A percentile compares a stretch with the other conserved stretches of the same genome.
These are phyloP conservation scores for Cenchrus purpureus DNA, from an alignment of 176 grass and related monocot genomes.

Conservation along the genomic window DNA sequence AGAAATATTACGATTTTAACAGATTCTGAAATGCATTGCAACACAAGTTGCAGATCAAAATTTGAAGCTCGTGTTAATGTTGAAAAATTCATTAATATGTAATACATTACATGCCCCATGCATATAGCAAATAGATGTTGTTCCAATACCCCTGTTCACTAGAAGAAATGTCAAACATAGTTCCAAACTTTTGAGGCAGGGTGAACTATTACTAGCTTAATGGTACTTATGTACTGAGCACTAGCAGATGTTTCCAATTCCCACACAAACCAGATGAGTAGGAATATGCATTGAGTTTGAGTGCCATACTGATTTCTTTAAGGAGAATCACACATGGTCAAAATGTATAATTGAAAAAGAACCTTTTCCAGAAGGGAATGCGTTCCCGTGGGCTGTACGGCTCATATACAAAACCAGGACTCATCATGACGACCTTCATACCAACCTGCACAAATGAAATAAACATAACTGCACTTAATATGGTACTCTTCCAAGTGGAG, in stretches of 20 bases:
- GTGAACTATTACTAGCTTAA: slow-evolving; percentile 6
- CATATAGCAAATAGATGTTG: neutral
- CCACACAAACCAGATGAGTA: neutral
- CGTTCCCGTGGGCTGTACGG: slow-evolving; percentile 65
- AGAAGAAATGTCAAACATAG: slow-evolving; percentile 16
- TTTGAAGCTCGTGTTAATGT: neutral
- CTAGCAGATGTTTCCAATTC: neutral
- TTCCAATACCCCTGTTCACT: neutral
- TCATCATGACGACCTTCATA: slow-evolving; percentile 77
- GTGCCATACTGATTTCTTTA: slow-evolving; percentile 9
- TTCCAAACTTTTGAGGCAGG: slow-evolving; percentile 2
- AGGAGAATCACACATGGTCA: neutral
- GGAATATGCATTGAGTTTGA: neutral
- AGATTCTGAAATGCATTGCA: neutral
- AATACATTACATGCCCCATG: neutral
- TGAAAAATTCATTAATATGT: neutral
- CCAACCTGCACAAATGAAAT: slow-evolving; percentile 55
- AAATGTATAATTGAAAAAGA: neutral
- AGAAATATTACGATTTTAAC: neutral
- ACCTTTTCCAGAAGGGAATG: slow-evolving; percentile 96
- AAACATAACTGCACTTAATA: slow-evolving; percentile 20
- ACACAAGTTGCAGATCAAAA: neutral
- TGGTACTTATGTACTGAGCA: slow-evolving; percentile 8
- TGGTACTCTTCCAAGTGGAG: neutral
- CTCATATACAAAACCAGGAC: slow-evolving; percentile 92